Percentiles rank a stretch among this genome's conserved stretches.
Conservation (phyloP, 2,329 filamentous ascomycete genomes). For the Cryoendolithus antarcticus region DNA sequence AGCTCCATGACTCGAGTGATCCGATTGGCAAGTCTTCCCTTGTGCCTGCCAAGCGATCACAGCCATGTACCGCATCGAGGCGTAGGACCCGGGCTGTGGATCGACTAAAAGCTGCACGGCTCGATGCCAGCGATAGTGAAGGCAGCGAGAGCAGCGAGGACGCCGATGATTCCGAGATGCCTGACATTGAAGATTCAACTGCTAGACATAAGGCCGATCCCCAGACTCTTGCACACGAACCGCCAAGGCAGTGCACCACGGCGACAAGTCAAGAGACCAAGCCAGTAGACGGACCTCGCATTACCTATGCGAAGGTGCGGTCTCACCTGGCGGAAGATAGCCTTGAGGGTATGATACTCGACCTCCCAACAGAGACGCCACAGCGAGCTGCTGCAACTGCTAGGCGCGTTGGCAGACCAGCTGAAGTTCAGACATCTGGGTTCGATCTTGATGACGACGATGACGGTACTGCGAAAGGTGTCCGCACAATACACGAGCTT, state of each 20-base stretch:
- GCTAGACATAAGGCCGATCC: no score
- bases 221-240: no score
- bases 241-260: no score
- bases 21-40: not conserved
- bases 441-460: constrained; percentile 32
- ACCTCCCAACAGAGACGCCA: constrained; percentile 18
- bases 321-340: constrained; percentile 46
- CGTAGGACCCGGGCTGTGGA: constrained; percentile 20
- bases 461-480: constrained; percentile 28
- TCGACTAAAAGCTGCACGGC: constrained; percentile 20
- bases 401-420: constrained; percentile 7
- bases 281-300: constrained; percentile 5
- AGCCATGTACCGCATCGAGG: constrained; percentile 9
- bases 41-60: constrained; percentile 1
- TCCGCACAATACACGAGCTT: constrained; percentile 50
- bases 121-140: constrained; percentile 12
- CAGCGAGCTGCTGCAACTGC: constrained; percentile 11
- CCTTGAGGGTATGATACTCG: constrained; percentile 25
- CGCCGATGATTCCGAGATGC: constrained; percentile 3
- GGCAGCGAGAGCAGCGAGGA: constrained; percentile 5
- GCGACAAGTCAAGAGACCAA: not conserved
- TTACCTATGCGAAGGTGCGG: constrained; percentile 48
- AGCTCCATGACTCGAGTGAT: not conserved
- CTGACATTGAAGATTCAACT: no score
- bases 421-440: constrained; percentile 4